Percentiles rank a stretch among this genome's conserved stretches.
These are phyloP conservation scores for Blastosporella zonata DNA, from an alignment of 1,284 basidiomycete species.

Conservation along the genomic window DNA sequence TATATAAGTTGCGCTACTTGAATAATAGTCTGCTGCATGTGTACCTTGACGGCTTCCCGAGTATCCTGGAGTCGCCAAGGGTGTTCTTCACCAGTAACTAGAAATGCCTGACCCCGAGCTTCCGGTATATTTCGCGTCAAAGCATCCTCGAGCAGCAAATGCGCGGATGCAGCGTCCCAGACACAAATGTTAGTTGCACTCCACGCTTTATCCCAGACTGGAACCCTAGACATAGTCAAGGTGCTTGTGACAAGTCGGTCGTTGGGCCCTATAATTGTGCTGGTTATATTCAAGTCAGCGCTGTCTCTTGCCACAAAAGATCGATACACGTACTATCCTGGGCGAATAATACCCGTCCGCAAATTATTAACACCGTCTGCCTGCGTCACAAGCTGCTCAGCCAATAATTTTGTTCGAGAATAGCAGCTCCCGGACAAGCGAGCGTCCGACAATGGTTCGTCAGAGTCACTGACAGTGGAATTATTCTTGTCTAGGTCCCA, in stretches of 20 bases:
- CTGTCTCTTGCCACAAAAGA: neutral
- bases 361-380: constrained; percentile 25
- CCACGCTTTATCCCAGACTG: constrained; percentile 30
- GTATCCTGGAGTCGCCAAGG: constrained; percentile 29
- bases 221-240: constrained; percentile 27
- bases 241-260: constrained; percentile 31
- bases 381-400: constrained; percentile 29
- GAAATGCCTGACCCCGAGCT: constrained; percentile 30
- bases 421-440: constrained; percentile 26
- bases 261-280: constrained; percentile 33
- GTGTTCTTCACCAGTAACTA: constrained; percentile 30
- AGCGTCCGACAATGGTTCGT: constrained; percentile 20
- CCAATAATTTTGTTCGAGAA: constrained; percentile 28
- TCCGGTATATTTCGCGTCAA: constrained; percentile 23
- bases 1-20: neutral
- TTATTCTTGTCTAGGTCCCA: constrained; percentile 19
- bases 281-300: constrained; percentile 15
- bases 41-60: constrained; percentile 30
- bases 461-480: constrained; percentile 24
- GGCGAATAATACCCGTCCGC: constrained; percentile 30
- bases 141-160: constrained; percentile 30
- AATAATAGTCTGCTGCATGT: neutral
- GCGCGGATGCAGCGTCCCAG: constrained; percentile 35
- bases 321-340: constrained; percentile 27
- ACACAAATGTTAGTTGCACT: constrained; percentile 30